Base-by-base conservation (phyloP, 306 rosid genomes). In the Parietaria judaica region DNA sequence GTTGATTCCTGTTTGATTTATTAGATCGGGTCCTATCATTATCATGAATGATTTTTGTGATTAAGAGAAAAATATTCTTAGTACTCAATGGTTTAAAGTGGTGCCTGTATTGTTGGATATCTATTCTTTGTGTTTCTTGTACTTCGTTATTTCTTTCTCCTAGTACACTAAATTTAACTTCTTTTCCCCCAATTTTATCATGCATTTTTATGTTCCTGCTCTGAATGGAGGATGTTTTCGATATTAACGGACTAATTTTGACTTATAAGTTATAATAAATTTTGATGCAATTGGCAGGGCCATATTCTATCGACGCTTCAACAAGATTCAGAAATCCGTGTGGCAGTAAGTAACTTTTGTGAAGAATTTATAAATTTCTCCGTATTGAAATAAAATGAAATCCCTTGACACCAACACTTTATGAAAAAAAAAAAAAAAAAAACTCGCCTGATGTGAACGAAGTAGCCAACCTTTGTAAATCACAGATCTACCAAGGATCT, bases 251-350 rank as follows among this genome's bases (percentile, higher is more conserved):
- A 41, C 45, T 41, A 41, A 41, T 41, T 41, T 14, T 23, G 66
- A 59, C 58, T 52, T 66, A 71, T 55, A 81, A 59, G 54, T 52
- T 66, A 71, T 55, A 81, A 76, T 68, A 3, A 44, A 69, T 69
- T 17, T 67, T 65, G 58, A 50, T 61, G 36, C 69, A 72, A 68
- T 60, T 76, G 76, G 78, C 92, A 88, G 98, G 96, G 96, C 44
- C 81, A 88, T 69, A 74, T 92, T 69, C 63, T 88, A 35, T 86
- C 90, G 8, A 73, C 82, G 70, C 66, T 92, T 70, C 92, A 79
- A 70, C 96, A 86, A 76, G 96, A 86, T 70, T 61, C 86, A 15
- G 95, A 92, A 64, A 75, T 79, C 63, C 88, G 90, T 50, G 61
- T 86, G 77, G 98, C 88, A 78, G 98, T 92, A 66, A 88, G 95